A percentile compares a stretch with the other conserved stretches of the same genome.
Conservation (phyloP, 2,329 filamentous ascomycete species). For the Exophiala oligosperma region DNA sequence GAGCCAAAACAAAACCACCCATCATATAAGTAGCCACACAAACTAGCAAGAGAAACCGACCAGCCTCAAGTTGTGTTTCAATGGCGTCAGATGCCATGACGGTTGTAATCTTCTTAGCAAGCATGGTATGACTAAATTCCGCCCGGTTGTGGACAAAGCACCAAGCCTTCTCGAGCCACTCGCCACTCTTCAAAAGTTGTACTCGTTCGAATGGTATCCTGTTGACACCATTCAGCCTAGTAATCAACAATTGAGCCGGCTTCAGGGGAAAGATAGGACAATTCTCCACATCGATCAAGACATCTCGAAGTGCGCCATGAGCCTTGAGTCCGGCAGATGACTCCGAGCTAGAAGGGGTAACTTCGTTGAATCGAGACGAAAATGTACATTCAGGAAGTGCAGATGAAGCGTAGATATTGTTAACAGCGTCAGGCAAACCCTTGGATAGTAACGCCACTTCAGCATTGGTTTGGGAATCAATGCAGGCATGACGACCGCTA, state of each 20-base stretch:
- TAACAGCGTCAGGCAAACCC: neutral
- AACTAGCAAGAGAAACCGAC: constrained; percentile 13
- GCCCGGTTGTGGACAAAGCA: constrained; percentile 14
- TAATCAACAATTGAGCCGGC: neutral
- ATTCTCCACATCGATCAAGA: neutral
- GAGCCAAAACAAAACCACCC: constrained; percentile 21
- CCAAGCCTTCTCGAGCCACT: constrained; percentile 21
- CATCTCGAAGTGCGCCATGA: neutral
- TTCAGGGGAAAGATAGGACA: constrained; percentile 16
- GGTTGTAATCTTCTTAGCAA: neutral
- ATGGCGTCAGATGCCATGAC: neutral
- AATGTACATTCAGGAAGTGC: neutral
- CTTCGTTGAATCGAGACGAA: neutral
- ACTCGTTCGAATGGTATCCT: constrained; percentile 12
- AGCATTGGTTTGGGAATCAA: neutral
- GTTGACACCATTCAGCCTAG: neutral
- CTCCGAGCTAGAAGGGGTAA: constrained; percentile 3
- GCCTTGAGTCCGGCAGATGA: constrained; percentile 1
- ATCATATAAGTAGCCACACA: constrained; percentile 11
- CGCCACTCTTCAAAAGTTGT: constrained; percentile 2
- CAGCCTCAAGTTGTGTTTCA: constrained; percentile 15
- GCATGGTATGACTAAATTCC: constrained; percentile 19
- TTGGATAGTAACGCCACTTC: neutral
- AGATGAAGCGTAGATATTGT: neutral
- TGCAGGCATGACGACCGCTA: neutral